Evolutionary conservation across 2,329 filamentous ascomycete genomes (phyloP), one percentile per base, ranked within the genome.

Genomic region (Trichoderma semiorbis): DNA sequence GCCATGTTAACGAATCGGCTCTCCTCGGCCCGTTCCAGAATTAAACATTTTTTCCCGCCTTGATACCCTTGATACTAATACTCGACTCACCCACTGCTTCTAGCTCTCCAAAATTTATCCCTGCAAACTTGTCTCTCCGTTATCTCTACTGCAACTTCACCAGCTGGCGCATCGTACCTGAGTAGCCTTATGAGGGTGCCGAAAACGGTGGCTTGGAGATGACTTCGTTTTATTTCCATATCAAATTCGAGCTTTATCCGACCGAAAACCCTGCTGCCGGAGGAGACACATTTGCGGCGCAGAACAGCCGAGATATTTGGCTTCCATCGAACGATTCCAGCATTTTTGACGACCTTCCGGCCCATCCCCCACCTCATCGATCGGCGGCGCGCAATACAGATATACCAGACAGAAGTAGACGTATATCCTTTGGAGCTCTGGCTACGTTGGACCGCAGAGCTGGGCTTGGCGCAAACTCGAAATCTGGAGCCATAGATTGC

Each of bases 221-320:
- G 88, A 86, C 86, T 82, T 85, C 85, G 34, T 90, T 90, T 78
- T 88, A 88, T 74, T 91, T 91, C 76, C 89, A 91, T 75, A 78
- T 92, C n/a, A 90, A 88, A 75, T 86, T 92, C 76, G 90, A 92
- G 81, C 84, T 91, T 55, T 91, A 91, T 78, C 80, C 84, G 57
- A 84, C 81, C 73, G 79, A 84, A 61, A 79, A 82, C 65, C 83
- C 84, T 5, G 28, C 74, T 61, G 69, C 73, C 43, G 21, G 70
- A 57, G 64, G 67, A 50, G 69, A 64, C 64, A 64, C 70, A 16
- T 65, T 61, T 21, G 72, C 71, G 30, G 72, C 68, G 72, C 69
- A 28, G 14, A 71, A 68, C 43, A 73, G 65, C 70, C 69, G 74
- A 55, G 70, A 80, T 47, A 76, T 86, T 74, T 91, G 88, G 88